Conservation (phyloP, 768 basidiomycete species). For the Boletus bicolor region DNA sequence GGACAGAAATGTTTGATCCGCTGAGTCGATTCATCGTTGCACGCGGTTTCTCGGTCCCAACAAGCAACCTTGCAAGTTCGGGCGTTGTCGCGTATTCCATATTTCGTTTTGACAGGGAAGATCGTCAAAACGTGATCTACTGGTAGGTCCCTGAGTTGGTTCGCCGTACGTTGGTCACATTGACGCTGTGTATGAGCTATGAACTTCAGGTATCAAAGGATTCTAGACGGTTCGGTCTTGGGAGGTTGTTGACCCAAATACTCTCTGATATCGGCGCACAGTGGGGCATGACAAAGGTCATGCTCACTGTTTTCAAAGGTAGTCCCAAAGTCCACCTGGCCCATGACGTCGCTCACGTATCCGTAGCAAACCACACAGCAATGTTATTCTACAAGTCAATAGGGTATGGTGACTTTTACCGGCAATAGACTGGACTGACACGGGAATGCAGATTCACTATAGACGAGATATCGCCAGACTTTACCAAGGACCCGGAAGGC, state of each 20-base stretch:
- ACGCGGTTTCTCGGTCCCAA: slow-evolving; percentile 9
- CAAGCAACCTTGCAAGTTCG: slow-evolving; percentile 17
- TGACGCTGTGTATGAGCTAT: slow-evolving; percentile 47
- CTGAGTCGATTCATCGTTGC: slow-evolving; percentile 61
- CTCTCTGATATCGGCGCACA: slow-evolving; percentile 48
- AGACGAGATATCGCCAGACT: slow-evolving; percentile 54
- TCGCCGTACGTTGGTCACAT: not conserved
- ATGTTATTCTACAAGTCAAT: slow-evolving; percentile 49
- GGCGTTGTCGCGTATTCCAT: slow-evolving; percentile 42
- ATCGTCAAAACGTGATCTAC: slow-evolving; percentile 58
- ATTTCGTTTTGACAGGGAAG: slow-evolving; percentile 76
- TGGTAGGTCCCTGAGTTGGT: slow-evolving; percentile 46
- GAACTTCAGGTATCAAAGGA: slow-evolving; percentile 61
- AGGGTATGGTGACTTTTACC: slow-evolving; percentile 42
- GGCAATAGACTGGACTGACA: slow-evolving; percentile 3
- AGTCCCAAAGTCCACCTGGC: slow-evolving; percentile 2
- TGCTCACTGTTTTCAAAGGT: slow-evolving; percentile 79
- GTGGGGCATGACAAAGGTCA: slow-evolving; percentile 64
- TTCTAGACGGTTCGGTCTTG: slow-evolving; percentile 54
- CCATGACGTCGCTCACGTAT: slow-evolving; percentile 5
- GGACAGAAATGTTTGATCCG: slow-evolving; percentile 55
- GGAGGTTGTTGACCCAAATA: slow-evolving; percentile 48
- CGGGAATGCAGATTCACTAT: slow-evolving; percentile 44
- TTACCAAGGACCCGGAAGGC: slow-evolving; percentile 26
- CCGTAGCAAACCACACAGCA: slow-evolving; percentile 45